These are phyloP conservation scores for Salicornia ramosissima DNA, from an alignment of 148 eudicot species.

Conservation along the genomic window DNA sequence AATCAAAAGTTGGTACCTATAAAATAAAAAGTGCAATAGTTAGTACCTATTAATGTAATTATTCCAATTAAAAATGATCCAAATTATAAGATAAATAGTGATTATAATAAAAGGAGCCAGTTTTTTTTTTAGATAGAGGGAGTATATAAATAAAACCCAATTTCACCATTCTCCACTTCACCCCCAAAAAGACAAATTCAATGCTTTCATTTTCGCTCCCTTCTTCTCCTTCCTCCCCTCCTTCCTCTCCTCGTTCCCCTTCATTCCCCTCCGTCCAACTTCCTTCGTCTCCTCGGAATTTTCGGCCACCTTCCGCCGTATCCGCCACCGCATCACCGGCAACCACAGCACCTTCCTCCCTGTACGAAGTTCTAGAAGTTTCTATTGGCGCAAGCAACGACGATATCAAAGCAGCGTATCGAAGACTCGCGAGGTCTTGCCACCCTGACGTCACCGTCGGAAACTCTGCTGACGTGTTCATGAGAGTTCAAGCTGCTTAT, in stretches of 20 bases:
- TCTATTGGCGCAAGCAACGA: conserved; percentile 35
- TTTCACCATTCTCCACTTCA: conserved; percentile 4
- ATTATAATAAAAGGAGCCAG: too few species aligned
- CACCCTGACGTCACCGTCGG: conserved; percentile 54
- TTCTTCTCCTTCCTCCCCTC: conserved; percentile 3
- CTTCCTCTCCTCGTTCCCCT: not conserved
- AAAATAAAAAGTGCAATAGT: too few species aligned
- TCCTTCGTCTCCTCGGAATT: not conserved
- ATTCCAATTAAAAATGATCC: too few species aligned
- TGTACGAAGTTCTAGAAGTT: conserved; percentile 61
- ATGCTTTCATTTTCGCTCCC: conserved; percentile 28
- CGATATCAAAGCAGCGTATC: conserved; percentile 67
- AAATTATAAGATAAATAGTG: too few species aligned
- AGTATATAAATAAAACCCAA: not conserved
- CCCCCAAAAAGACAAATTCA: not conserved
- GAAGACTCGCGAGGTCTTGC: conserved; percentile 49
- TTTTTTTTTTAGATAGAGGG: too few species aligned
- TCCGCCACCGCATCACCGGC: conserved; percentile 6
- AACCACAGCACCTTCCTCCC: conserved; percentile 11
- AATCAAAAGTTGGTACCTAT: too few species aligned
- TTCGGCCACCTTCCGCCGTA: conserved; percentile 8
- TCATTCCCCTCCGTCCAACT: conserved; percentile 1
- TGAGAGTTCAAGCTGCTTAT: conserved; percentile 53
- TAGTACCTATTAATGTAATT: too few species aligned
- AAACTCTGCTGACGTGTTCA: conserved; percentile 36